Conservation (phyloP, 2,329 filamentous ascomycete genomes). For the Chaetomium sp. region DNA sequence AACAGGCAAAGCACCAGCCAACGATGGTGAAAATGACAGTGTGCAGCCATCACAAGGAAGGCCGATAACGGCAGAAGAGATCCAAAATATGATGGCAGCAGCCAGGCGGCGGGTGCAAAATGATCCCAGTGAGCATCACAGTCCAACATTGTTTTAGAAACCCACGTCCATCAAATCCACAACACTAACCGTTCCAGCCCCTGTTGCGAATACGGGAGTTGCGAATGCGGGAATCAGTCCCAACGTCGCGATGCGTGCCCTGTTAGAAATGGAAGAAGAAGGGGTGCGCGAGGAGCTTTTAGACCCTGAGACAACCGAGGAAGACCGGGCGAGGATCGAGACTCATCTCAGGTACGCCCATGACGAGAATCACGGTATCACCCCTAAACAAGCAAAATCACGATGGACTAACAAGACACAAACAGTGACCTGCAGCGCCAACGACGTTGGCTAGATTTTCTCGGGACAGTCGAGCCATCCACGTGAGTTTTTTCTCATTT, state of each 20-base stretch:
- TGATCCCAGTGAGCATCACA: neutral
- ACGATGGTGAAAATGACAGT: no score
- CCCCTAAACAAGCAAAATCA: no score
- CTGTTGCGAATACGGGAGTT: neutral
- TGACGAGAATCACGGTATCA: neutral
- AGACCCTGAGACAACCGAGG: neutral
- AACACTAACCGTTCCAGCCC: neutral
- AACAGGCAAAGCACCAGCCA: no score
- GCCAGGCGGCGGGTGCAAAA: no score
- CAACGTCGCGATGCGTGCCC: neutral
- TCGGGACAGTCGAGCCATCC: neutral
- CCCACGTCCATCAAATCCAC: neutral
- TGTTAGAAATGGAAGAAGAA: neutral
- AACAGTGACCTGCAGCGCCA: neutral
- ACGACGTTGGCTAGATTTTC: conserved; percentile 1
- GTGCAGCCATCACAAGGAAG: no score
- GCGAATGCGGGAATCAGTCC: neutral
- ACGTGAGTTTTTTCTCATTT: neutral
- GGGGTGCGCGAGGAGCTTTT: neutral
- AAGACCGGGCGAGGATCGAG: neutral
- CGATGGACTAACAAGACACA: neutral
- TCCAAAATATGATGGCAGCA: no score
- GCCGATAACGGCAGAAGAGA: no score
- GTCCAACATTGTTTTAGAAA: neutral
- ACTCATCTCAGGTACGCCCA: neutral